Conservation (phyloP, 345 rosid species). For the Crucihimalaya himalaica region DNA sequence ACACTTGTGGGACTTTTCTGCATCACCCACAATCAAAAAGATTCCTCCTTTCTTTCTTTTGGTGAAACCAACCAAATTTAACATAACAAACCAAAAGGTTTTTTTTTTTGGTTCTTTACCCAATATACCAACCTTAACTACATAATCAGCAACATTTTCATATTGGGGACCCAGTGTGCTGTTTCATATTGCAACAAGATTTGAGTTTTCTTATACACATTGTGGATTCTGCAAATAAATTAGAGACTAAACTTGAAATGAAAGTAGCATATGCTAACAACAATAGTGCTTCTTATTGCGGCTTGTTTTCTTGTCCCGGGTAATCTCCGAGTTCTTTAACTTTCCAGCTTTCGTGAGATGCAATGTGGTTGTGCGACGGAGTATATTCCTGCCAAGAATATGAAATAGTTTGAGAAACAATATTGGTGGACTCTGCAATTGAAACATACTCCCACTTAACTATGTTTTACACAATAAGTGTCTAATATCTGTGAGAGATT, state of each 20-base stretch:
- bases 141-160: conserved; percentile 26
- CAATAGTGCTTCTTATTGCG: conserved; percentile 2
- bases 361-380: conserved; percentile 73
- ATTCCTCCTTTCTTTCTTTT: conserved; percentile 34
- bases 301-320: conserved; percentile 45
- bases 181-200: conserved; percentile 33
- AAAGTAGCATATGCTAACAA: conserved; percentile 25
- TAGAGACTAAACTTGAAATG: conserved; percentile 30
- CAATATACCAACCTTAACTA: conserved; percentile 17
- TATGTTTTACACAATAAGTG: not conserved
- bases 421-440: not conserved
- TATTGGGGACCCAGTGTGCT: conserved; percentile 21
- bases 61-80: not conserved
- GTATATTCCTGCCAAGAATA: conserved; percentile 58
- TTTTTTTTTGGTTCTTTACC: conserved; percentile 6
- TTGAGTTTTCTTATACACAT: conserved; percentile 34
- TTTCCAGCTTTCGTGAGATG: conserved; percentile 93
- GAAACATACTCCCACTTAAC: not conserved
- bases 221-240: conserved; percentile 21
- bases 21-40: conserved; percentile 35
- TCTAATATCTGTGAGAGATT: not conserved
- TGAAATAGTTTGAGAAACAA: not conserved
- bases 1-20: conserved; percentile 39
- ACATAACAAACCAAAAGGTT: conserved; percentile 4
- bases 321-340: conserved; percentile 69